These are phyloP conservation scores for Amaranthus hypochondriacus DNA, from an alignment of 148 eudicot genomes.

Conservation along the genomic window DNA sequence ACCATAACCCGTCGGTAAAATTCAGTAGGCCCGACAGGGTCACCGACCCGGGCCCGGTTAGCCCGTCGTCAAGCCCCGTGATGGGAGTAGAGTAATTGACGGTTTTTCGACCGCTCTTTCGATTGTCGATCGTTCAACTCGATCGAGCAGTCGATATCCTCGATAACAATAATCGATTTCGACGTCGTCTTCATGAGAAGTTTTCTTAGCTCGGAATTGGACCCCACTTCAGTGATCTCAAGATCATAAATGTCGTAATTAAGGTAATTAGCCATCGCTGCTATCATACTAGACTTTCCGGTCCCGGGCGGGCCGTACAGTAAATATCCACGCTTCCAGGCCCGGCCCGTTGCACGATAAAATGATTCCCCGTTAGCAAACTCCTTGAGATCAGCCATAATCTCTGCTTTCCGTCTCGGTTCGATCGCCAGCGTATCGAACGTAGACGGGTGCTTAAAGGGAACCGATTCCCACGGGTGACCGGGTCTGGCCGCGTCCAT, in stretches of 20 bases:
- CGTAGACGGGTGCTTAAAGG: slow-evolving; percentile 92
- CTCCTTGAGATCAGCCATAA: slow-evolving; percentile 59
- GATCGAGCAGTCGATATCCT: slow-evolving; percentile 88
- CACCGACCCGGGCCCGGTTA: slow-evolving; percentile 26
- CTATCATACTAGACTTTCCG: slow-evolving; percentile 94
- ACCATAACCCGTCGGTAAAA: slow-evolving; percentile 94
- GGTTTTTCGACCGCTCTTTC: slow-evolving; percentile 26
- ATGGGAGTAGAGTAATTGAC: neutral
- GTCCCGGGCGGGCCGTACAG: slow-evolving; percentile 93
- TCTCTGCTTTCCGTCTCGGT: slow-evolving; percentile 48
- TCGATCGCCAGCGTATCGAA: slow-evolving; percentile 84
- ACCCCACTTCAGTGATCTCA: slow-evolving; percentile 75
- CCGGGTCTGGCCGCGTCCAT: slow-evolving; percentile 63
- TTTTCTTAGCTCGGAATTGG: slow-evolving; percentile 74
- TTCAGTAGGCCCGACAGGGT: slow-evolving; percentile 82
- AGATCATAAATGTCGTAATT: slow-evolving; percentile 84
- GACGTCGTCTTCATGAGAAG: slow-evolving; percentile 85
- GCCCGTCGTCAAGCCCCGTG: neutral
- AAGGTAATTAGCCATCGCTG: slow-evolving; percentile 86
- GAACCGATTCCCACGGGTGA: slow-evolving; percentile 91
- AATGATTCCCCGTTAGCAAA: slow-evolving; percentile 63
- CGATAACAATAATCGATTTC: slow-evolving; percentile 87
- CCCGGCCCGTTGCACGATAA: slow-evolving; percentile 78
- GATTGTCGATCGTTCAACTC: slow-evolving; percentile 39
- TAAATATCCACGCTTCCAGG: slow-evolving; percentile 89